Base-by-base conservation (phyloP, 768 basidiomycete species). In the Trametes cubensis region DNA sequence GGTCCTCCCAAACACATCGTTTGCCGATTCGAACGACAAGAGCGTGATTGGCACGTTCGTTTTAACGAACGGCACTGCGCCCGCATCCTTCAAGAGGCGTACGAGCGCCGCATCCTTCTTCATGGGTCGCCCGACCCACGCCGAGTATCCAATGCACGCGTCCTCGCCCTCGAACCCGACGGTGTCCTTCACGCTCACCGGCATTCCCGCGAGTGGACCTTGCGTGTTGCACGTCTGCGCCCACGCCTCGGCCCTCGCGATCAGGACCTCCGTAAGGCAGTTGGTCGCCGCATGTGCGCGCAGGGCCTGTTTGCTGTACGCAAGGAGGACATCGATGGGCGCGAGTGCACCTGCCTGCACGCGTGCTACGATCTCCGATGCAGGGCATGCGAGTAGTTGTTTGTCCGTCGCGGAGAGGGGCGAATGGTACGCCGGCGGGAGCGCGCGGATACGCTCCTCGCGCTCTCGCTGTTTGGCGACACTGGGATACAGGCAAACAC, bases 101-200 rank as follows among this genome's bases (percentile, higher is more conserved):
- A 79, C 74, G 25, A 81, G 77, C 47, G 73, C 73, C 30, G 76
- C 72, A 58, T 70, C 80, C 54, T 70, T 74, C 57, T 62, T 60
- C 54, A 68, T 72, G 26, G 74, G 79, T 63, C 71, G 75, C 59
- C 71, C 77, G 56, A 71, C 76, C 64, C 66, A 80, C 55, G 71
- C 75, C 18, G 78, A 81, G 71, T 74, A 78, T 20, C 82, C 81
- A n/a, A 81, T 65, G n/a, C 80, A 81, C n/a, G 80, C 74, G 64
- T 83, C 81, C 42, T 75, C 76, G 14, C 81, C 83, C 52, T 74
- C 71, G 54, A 84, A 69, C 57, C 77, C 73, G 59, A 79, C 70
- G 34, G 73, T 76, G 70, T 84, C 83, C 66, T 84, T 84, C 61
- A 85, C 38, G 45, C 81, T 81, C 63, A 84, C 73, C 7, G 78